Evolutionary conservation across 306 rosid genomes (phyloP), one percentile per base, ranked within the genome.

Genomic region (Cucumis hystrix): DNA sequence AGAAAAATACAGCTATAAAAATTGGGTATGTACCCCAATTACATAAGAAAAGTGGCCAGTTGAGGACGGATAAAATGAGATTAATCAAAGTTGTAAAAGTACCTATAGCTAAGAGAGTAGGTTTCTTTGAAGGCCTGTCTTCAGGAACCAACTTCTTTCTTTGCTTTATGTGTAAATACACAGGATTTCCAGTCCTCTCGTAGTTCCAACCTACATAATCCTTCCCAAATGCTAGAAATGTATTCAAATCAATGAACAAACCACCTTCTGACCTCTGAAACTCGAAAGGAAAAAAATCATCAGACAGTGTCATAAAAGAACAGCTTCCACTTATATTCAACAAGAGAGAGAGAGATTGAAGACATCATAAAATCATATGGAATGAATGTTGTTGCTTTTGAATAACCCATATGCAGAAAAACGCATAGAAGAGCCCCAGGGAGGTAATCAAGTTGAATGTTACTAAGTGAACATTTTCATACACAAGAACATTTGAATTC

Each of bases 221-320:
- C 80, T 91, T 91, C 76, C 97, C 96, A 83, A 90, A 93, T 77
- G 98, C 96, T 67, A 93, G 91, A 80, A 93, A 93, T 7, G 89
- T 87, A 76, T 51, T 85, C 96, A 91, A 86, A 81, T 93, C 98
- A 54, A 93, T 41, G 60, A 87, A 93, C 80, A 93, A 76, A 55
- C 98, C 98, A 60, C 96, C 97, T 78, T 93, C 96, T 43, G 98
- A 93, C 77, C 80, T 88, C 98, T 93, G 96, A 82, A 86, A 81
- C 80, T 39, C 77, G 41, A 71, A 62, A 79, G 62, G 61, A 43
- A 74, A 66, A 61, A 43, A 28, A 39, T 43, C 78, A 79, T 55
- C 45, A 52, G 9, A 62, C 14, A 54, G 51, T 2, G 13, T 6
- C 56, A 45, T 21, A 45, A 20, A 69, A 68, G n/a, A 68, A 45